phyloP scores from a whole-genome alignment of 768 basidiomycete genomes.

The Amanita rimosa region DNA sequence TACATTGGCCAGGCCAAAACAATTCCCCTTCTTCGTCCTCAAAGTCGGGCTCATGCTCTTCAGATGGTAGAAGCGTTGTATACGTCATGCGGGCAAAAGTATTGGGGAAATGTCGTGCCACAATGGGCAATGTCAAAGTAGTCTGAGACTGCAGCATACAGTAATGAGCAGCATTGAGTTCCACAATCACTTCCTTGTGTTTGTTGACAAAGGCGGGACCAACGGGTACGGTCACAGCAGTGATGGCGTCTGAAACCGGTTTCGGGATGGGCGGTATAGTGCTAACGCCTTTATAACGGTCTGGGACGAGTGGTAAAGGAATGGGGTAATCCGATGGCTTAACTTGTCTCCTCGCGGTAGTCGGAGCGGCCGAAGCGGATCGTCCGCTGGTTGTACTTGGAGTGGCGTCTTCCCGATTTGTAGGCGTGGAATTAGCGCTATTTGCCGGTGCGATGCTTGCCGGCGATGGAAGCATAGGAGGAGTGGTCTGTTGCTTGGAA shows the following conservation, averaged over 20 bases:
- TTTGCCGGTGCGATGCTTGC: slow-evolving; percentile 55
- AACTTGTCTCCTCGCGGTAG: slow-evolving; percentile 20
- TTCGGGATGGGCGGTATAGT: slow-evolving; percentile 27
- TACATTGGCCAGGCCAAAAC: slow-evolving; percentile 71
- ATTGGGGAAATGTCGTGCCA: slow-evolving; percentile 62
- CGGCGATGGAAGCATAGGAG: slow-evolving; percentile 73
- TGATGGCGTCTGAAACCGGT: slow-evolving; percentile 31
- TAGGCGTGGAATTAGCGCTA: slow-evolving; percentile 73
- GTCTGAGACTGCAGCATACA: slow-evolving; percentile 41
- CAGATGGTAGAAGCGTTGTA: slow-evolving; percentile 45
- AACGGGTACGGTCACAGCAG: slow-evolving; percentile 31
- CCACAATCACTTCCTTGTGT: slow-evolving; percentile 29
- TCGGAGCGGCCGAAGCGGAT: slow-evolving; percentile 19
- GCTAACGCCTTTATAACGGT: slow-evolving; percentile 25
- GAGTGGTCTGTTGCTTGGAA: slow-evolving; percentile 30
- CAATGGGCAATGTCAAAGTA: slow-evolving; percentile 50
- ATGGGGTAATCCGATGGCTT: slow-evolving; percentile 18
- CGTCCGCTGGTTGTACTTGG: slow-evolving; percentile 29
- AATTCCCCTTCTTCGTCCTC: slow-evolving; percentile 81
- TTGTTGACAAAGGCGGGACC: slow-evolving; percentile 28
- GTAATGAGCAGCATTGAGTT: slow-evolving; percentile 28
- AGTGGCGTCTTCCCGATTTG: slow-evolving; percentile 44
- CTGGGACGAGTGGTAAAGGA: slow-evolving; percentile 24
- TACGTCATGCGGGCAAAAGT: slow-evolving; percentile 68
- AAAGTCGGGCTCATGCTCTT: slow-evolving; percentile 73